phyloP scores from a whole-genome alignment of 805 yeast species.

The Suhomyces sp. region DNA sequence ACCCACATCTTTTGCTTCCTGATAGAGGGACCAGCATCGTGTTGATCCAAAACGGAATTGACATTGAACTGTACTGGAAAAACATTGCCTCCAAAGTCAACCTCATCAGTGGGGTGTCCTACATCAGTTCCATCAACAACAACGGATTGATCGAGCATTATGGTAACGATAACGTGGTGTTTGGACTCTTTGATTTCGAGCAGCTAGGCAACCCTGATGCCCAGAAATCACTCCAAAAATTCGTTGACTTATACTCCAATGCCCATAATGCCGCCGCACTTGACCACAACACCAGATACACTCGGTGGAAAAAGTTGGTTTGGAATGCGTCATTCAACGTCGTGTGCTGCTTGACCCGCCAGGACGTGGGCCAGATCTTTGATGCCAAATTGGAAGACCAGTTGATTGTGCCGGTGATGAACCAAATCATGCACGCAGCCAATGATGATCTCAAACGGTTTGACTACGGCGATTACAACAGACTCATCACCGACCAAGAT shows the following conservation, averaged over 20 bases:
- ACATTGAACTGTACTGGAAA: conserved; percentile 22
- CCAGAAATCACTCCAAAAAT: conserved; percentile 22
- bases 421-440: conserved; percentile 18
- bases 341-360: conserved; percentile 52
- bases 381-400: conserved; percentile 11
- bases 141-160: conserved; percentile 24
- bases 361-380: conserved; percentile 57
- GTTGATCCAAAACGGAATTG: conserved; percentile 26
- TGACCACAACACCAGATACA: conserved; percentile 45
- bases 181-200: conserved; percentile 26
- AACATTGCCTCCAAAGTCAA: conserved; percentile 11
- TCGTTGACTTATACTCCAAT: conserved; percentile 45
- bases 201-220: conserved; percentile 33
- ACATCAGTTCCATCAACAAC: conserved; percentile 30
- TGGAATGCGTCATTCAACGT: conserved; percentile 71
- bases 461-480: conserved; percentile 9
- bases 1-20: conserved; percentile 11
- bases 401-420: conserved; percentile 17
- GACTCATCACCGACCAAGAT: conserved; percentile 2
- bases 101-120: conserved; percentile 32
- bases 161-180: conserved; percentile 21
- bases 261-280: conserved; percentile 39
- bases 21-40: conserved; percentile 16
- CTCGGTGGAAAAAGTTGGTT: conserved; percentile 65
- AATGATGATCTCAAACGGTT: conserved; percentile 12